Conservation (phyloP, 1,139 yeast species). For the Lodderomyces metapsilosis region DNA sequence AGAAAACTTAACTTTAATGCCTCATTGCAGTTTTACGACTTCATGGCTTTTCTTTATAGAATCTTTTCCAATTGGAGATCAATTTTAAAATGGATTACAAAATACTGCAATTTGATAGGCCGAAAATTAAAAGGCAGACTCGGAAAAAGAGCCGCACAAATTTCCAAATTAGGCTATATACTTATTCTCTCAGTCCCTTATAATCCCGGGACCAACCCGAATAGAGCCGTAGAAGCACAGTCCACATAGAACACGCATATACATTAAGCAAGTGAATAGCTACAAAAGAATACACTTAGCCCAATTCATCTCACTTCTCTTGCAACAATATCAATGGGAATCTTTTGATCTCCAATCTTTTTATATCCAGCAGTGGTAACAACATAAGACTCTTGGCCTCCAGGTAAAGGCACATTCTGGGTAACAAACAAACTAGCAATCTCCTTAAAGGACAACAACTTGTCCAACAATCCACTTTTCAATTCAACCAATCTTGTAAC, state of each 20-base stretch:
- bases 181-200: neutral
- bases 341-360: constrained; percentile 1
- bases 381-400: neutral
- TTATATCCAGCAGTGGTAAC: neutral
- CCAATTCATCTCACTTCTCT: constrained; percentile 3
- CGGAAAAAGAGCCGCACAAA: constrained; percentile 2
- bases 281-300: neutral
- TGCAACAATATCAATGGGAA: constrained; percentile 4
- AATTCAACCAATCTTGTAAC: neutral
- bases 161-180: neutral
- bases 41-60: no score
- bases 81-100: constrained; percentile 3
- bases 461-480: constrained; percentile 2
- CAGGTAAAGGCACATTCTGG: neutral
- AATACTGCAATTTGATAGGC: constrained; percentile 3
- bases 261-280: neutral
- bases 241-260: neutral
- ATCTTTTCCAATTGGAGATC: neutral
- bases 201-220: neutral
- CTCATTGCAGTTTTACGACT: no score
- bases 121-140: neutral
- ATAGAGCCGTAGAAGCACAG: no score
- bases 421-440: neutral
- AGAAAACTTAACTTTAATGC: no score
- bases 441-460: neutral